A percentile compares a stretch with the other conserved stretches of the same genome.
phyloP scores from a whole-genome alignment of 805 yeast species.

The Lachancea cidri region DNA sequence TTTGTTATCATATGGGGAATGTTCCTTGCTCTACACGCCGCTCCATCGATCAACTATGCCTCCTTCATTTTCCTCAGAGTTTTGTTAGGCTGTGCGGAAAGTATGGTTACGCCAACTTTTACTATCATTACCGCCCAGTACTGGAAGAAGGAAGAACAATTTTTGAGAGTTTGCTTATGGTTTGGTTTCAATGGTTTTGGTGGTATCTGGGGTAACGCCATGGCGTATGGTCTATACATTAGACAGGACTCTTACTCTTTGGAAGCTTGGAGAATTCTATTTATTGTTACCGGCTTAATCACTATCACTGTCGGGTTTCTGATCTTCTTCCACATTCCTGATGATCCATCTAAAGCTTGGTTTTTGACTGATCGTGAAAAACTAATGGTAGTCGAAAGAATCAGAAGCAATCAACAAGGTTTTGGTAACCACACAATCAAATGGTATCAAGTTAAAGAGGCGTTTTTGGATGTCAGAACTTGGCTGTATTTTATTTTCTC shows the following conservation, averaged over 20 bases:
- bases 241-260: constrained; percentile 38
- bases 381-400: constrained; percentile 45
- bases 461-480: constrained; percentile 43
- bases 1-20: constrained; percentile 60
- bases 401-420: constrained; percentile 52
- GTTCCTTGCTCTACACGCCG: constrained; percentile 49
- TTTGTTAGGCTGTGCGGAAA: constrained; percentile 47
- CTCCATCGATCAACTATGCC: constrained; percentile 39
- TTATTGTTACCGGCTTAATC: constrained; percentile 53
- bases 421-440: constrained; percentile 53
- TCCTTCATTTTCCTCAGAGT: constrained; percentile 46
- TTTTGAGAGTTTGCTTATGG: constrained; percentile 41
- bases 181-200: constrained; percentile 45
- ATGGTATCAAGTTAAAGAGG: constrained; percentile 48
- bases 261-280: constrained; percentile 56
- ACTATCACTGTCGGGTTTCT: constrained; percentile 48
- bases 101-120: constrained; percentile 52
- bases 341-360: constrained; percentile 48
- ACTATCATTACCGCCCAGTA: constrained; percentile 53
- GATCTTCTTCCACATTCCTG: constrained; percentile 49
- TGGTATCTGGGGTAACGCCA: constrained; percentile 43
- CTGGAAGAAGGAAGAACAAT: constrained; percentile 46
- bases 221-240: constrained; percentile 48
- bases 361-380: constrained; percentile 42
- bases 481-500: constrained; percentile 43